These are phyloP conservation scores for Lecanoromycetidae sp. DNA, from an alignment of 2,329 filamentous ascomycete genomes.

Conservation along the genomic window DNA sequence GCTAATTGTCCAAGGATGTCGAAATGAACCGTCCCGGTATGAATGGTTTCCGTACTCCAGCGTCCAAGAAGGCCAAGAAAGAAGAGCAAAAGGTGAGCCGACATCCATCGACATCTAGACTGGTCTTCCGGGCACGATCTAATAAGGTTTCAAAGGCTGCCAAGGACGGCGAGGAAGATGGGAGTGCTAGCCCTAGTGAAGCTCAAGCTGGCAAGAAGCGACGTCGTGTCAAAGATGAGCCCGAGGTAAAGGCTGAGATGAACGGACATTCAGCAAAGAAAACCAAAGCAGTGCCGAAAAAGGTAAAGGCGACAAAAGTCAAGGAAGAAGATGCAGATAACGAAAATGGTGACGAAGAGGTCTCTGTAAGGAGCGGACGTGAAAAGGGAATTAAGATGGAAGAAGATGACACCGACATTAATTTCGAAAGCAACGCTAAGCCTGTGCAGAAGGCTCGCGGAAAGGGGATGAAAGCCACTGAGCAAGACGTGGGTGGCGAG, in stretches of 20 bases:
- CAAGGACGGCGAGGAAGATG: constrained; percentile 9
- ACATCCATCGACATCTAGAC: background rate
- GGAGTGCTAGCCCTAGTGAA: constrained; percentile 12
- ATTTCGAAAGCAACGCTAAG: no score
- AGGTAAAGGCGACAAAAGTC: constrained; percentile 22
- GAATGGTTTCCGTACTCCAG: constrained; percentile 46
- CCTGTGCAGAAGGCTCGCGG: no score
- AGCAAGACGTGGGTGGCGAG: background rate
- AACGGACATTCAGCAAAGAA: constrained; percentile 14
- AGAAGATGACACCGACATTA: no score
- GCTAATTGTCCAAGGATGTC: constrained; percentile 45
- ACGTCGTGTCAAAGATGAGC: constrained; percentile 16
- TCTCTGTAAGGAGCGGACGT: no score
- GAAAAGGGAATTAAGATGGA: no score
- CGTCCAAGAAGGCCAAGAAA: constrained; percentile 28
- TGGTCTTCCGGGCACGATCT: background rate
- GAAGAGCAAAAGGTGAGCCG: constrained; percentile 21
- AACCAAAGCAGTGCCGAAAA: constrained; percentile 17
- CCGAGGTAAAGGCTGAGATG: constrained; percentile 9
- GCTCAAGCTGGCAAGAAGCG: constrained; percentile 14
- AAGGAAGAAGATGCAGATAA: constrained; percentile 21
- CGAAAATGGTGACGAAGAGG: constrained; percentile 1
- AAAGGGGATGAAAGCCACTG: constrained; percentile 18
- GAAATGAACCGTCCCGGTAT: constrained; percentile 60
- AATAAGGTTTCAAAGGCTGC: constrained; percentile 2